Evolutionary conservation across 306 rosid genomes (phyloP).

Genomic region (Medicago arabica): DNA sequence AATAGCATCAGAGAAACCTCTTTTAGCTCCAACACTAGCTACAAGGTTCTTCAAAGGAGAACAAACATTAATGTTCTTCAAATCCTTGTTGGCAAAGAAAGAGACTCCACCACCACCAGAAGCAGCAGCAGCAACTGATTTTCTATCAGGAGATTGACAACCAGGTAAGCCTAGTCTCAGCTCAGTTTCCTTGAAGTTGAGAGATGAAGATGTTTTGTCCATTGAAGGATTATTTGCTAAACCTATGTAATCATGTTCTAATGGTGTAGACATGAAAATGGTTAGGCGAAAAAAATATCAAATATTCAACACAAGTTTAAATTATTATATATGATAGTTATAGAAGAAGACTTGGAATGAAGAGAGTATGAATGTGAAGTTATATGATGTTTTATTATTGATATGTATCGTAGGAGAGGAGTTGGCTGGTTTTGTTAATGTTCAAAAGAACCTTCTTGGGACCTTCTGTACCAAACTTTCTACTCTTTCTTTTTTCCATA

Average conservation of each 20-base stretch:
- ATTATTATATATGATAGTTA: neutral
- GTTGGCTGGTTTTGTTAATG: conserved; percentile 54
- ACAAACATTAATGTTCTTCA: conserved; percentile 56
- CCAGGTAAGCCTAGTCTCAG: conserved; percentile 95
- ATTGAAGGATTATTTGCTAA: conserved; percentile 53
- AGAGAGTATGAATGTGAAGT: conserved; percentile 17
- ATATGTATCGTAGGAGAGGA: conserved; percentile 20
- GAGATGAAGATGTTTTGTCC: conserved; percentile 63
- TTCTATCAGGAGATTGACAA: conserved; percentile 70
- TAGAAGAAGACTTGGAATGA: conserved; percentile 21
- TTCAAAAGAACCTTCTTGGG: conserved; percentile 63
- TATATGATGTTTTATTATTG: conserved; percentile 13
- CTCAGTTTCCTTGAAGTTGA: conserved; percentile 86
- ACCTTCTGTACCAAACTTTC: conserved; percentile 49
- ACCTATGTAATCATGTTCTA: conserved; percentile 85
- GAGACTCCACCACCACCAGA: conserved; percentile 43
- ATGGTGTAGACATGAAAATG: conserved; percentile 66
- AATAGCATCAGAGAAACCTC: conserved; percentile 85
- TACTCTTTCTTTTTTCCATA: neutral
- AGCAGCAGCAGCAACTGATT: conserved; percentile 36
- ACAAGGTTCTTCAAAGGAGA: conserved; percentile 56
- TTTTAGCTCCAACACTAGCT: conserved; percentile 76
- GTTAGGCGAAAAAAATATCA: neutral
- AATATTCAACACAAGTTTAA: conserved; percentile 23
- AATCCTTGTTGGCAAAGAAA: conserved; percentile 70